These are phyloP conservation scores for Umbilicaria muhlenbergii DNA, from an alignment of 495 filamentous ascomycete genomes.

Conservation along the genomic window DNA sequence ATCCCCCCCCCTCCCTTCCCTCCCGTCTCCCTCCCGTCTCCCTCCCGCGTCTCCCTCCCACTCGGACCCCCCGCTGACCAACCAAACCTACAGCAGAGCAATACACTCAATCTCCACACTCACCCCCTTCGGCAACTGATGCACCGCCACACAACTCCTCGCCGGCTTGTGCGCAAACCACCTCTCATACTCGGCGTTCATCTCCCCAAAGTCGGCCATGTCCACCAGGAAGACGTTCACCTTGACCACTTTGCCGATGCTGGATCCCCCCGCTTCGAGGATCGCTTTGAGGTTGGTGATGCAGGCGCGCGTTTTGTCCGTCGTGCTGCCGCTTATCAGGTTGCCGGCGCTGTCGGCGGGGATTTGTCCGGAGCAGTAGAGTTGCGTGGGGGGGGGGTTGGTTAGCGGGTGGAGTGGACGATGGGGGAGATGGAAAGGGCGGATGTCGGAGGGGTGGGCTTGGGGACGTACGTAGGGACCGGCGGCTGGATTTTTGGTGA, in stretches of 20 bases:
- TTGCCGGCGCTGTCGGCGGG: conserved; percentile 62
- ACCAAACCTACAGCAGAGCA: conserved; percentile 44
- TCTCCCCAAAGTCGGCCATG: conserved; percentile 70
- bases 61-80: too few species aligned
- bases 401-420: conserved; percentile 36
- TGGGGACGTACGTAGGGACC: conserved; percentile 39
- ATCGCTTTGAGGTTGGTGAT: conserved; percentile 67
- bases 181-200: conserved; percentile 82
- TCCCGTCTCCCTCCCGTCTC: not conserved
- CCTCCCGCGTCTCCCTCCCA: not conserved
- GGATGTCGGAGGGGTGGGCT: not conserved
- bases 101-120: conserved; percentile 85
- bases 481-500: conserved; percentile 24
- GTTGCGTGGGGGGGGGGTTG: conserved; percentile 61
- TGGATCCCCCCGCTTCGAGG: conserved; percentile 60
- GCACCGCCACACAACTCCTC: conserved; percentile 81
- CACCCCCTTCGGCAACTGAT: conserved; percentile 78
- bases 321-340: conserved; percentile 60
- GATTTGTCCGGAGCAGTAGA: conserved; percentile 92
- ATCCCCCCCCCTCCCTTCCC: not conserved
- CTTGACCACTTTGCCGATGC: conserved; percentile 62
- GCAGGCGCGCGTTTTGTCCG: conserved; percentile 58
- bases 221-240: conserved; percentile 68
- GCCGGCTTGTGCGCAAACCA: conserved; percentile 82
- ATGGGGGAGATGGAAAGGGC: not conserved